phyloP scores from a whole-genome alignment of 768 basidiomycete genomes.

The Leccinum sublutescens region DNA sequence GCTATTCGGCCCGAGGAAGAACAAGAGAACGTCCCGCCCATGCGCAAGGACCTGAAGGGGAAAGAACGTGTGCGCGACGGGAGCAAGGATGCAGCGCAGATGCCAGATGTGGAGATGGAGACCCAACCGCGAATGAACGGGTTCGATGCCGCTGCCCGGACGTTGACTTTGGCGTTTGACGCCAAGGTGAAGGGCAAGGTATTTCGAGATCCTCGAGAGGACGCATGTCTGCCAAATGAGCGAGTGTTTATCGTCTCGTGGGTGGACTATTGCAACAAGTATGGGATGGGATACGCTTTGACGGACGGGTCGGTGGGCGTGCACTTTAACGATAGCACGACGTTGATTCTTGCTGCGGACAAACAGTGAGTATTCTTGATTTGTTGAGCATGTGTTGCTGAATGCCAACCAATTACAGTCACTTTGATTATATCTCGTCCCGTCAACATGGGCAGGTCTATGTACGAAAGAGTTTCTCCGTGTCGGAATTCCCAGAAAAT shows the following conservation, averaged over 20 bases:
- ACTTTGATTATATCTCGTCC: constrained; percentile 85
- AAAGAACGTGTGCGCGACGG: constrained; percentile 31
- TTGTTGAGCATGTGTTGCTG: neutral
- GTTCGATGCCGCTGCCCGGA: constrained; percentile 65
- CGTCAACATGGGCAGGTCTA: constrained; percentile 64
- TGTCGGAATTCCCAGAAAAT: constrained; percentile 73
- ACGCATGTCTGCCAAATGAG: constrained; percentile 56
- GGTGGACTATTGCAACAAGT: constrained; percentile 99
- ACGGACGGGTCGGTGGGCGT: constrained; percentile 95
- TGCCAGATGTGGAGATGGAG: constrained; percentile 22
- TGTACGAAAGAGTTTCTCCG: constrained; percentile 68
- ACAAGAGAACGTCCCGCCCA: constrained; percentile 34
- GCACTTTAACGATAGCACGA: constrained; percentile 95
- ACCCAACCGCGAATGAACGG: constrained; percentile 42
- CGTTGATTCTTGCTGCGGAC: constrained; percentile 78
- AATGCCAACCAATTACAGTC: constrained; percentile 34
- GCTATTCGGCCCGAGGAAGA: constrained; percentile 35
- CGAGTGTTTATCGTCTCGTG: constrained; percentile 95
- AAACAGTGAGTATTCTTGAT: constrained; percentile 60
- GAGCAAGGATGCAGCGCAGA: constrained; percentile 14
- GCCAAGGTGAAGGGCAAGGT: constrained; percentile 59
- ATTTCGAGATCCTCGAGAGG: constrained; percentile 65
- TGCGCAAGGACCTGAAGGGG: constrained; percentile 30
- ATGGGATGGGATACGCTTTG: constrained; percentile 98
- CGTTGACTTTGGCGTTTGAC: constrained; percentile 60